Base-by-base conservation (phyloP, 306 rosid species). In the Ochetophila trinervis region DNA sequence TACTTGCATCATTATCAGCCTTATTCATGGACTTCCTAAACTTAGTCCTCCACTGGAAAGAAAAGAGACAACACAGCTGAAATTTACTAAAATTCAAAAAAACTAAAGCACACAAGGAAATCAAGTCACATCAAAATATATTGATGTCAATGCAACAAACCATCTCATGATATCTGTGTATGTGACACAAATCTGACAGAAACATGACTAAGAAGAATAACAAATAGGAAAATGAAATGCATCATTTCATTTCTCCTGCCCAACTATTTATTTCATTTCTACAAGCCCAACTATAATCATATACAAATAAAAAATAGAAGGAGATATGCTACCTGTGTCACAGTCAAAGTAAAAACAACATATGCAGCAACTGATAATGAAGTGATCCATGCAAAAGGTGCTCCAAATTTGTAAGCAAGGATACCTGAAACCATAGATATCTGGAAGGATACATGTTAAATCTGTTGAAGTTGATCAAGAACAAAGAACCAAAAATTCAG, bases 361-460 rank as follows among this genome's bases (percentile, higher is more conserved):
- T 93, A 93, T 53, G 99, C 97, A 81, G 91, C 88, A 74, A 93
- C 99, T 48, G 99, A 93, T 22, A 90, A 80, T 37, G 97, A 93
- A 35, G 99, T 93, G 80, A 93, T 93, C 88, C 87, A 82, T 0
- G 96, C 99, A 84, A 93, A 93, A 62, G 97, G 90, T 66, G 97
- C 91, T 77, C 96, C 97, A 76, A 90, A 90, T 62, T 90, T 87
- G 88, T 93, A 93, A 57, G 97, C 97, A 74, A 93, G 85, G 65
- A 93, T 93, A 76, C 99, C 99, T 65, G 99, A 80, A 78, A 93
- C 99, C 97, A 93, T 81, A 69, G 94, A 87, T 87, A 93, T 93
- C 99, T 93, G 88, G 80, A 90, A 48, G 75, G 79, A 81, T 37
- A 81, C 72, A 77, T 74, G 85, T 87, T 82, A 75, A 83, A 76